phyloP scores from a whole-genome alignment of 2,329 filamentous ascomycete genomes.

The Penicillium sp. region DNA sequence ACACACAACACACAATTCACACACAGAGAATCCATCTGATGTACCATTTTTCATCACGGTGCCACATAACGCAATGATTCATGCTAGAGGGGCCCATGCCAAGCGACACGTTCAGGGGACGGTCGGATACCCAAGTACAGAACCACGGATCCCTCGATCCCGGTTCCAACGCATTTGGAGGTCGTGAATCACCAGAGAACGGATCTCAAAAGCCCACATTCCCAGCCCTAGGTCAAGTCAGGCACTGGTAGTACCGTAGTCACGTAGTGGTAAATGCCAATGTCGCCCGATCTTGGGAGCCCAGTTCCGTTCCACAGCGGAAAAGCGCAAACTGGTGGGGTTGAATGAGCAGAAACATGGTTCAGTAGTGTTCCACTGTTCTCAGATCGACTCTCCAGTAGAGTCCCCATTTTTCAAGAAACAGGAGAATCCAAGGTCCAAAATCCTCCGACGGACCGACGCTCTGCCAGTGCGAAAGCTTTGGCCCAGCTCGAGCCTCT shows the following conservation, averaged over 20 bases:
- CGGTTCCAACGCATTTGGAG: conserved; percentile 1
- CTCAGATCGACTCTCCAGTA: no score
- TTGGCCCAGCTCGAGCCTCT: neutral
- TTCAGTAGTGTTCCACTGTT: no score
- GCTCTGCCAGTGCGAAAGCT: neutral
- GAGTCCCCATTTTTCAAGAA: no score
- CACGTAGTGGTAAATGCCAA: no score
- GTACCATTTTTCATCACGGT: neutral
- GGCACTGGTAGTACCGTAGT: no score
- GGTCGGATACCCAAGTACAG: neutral
- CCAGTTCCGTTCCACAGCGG: conserved; percentile 17
- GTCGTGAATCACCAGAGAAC: neutral
- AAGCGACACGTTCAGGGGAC: neutral
- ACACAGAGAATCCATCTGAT: neutral
- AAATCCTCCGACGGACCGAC: no score
- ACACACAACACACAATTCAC: no score
- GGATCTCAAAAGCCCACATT: no score
- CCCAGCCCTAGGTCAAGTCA: no score
- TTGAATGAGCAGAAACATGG: neutral
- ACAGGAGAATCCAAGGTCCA: no score
- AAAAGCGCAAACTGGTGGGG: conserved; percentile 27
- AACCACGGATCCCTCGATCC: conserved; percentile 1
- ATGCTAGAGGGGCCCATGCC: neutral
- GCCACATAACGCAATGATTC: neutral
- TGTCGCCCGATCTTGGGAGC: conserved; percentile 15